Base-by-base conservation (phyloP, 208 protist genomes). In the Acanthamoeba triangularis region DNA sequence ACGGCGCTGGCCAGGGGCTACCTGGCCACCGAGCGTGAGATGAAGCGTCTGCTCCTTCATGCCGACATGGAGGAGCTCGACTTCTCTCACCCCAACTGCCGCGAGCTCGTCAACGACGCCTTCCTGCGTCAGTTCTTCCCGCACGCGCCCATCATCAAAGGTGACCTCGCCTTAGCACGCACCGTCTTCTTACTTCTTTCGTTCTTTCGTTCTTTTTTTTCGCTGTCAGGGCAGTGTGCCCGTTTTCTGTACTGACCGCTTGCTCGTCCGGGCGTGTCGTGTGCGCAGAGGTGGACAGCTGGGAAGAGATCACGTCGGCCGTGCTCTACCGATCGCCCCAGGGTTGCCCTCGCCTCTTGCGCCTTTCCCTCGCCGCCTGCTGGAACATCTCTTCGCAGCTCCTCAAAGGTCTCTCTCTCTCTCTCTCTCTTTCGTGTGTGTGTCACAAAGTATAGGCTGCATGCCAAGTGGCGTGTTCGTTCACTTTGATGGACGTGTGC, bases 1-100 rank as follows among this genome's bases (percentile, higher is more conserved):
- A 28, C 74, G 3, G 74, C 35, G 13, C 74, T 82, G 0, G 74
- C 74, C n/a, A 82, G 44, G 25, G 72, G 72, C 72, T 82, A 6
- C 41, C 74, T 82, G 4, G 25, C 11, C 18, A 30, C 74, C 14
- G 41, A 82, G 28, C 74, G 74, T 1, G 74, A 82, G 74, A 28
- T 82, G 33, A 14, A n/a, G 5, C 41, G 74, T 5, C 74, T 82
- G 33, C 74, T 82, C 2, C 11, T 82, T 2, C 30, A 82, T 49
- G 8, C 35, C 74, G 74, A 82, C 74, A 82, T 52, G 33, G 74
- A 82, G 41, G 74, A 82, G 30, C 74, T 82, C 35, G 41, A 82
- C 35, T 82, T 82, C 28, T 37, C 74, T 0, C 74, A 82, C 41
- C 74, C 74, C 41, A 41, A 52, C 14, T 52, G 74, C 28, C 74